Conservation (phyloP, 2,329 filamentous ascomycete species). For the Sclerotinia nivalis region DNA sequence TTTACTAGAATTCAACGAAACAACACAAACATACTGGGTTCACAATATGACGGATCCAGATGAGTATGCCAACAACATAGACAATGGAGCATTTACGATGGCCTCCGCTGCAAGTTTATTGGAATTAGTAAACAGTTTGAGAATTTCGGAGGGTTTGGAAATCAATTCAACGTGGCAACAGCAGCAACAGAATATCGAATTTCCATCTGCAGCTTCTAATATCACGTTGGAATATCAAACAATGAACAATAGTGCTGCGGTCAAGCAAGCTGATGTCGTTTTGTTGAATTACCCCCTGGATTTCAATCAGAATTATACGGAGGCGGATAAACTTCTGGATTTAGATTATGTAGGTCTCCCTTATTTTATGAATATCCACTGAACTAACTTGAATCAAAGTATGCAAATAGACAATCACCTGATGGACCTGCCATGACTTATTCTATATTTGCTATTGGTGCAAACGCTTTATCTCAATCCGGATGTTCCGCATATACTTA, state of each 20-base stretch:
- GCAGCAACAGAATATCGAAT: slow-evolving; percentile 56
- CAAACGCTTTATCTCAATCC: slow-evolving; percentile 63
- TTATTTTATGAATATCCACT: not conserved
- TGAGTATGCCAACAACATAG: slow-evolving; percentile 43
- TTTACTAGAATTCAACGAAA: slow-evolving; percentile 59
- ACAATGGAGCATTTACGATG: slow-evolving; percentile 68
- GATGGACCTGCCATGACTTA: slow-evolving; percentile 75
- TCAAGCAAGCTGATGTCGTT: slow-evolving; percentile 73
- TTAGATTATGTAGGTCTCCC: slow-evolving; percentile 58
- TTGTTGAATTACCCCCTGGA: slow-evolving; percentile 65
- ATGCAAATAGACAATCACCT: slow-evolving; percentile 66
- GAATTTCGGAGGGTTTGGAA: slow-evolving; percentile 30
- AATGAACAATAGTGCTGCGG: slow-evolving; percentile 65
- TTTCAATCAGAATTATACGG: slow-evolving; percentile 56
- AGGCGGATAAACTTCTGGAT: slow-evolving; percentile 51
- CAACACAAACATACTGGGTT: slow-evolving; percentile 50
- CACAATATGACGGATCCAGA: slow-evolving; percentile 70
- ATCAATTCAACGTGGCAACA: slow-evolving; percentile 59
- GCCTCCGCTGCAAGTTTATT: slow-evolving; percentile 46
- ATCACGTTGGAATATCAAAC: slow-evolving; percentile 65
- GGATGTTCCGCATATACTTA: slow-evolving; percentile 71
- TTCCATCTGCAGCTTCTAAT: slow-evolving; percentile 54
- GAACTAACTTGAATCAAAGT: slow-evolving; percentile 44
- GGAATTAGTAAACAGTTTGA: slow-evolving; percentile 47
- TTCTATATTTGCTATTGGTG: slow-evolving; percentile 66